phyloP scores from a whole-genome alignment of 73 alveolate species.

The Tetrahymena malaccensis region DNA sequence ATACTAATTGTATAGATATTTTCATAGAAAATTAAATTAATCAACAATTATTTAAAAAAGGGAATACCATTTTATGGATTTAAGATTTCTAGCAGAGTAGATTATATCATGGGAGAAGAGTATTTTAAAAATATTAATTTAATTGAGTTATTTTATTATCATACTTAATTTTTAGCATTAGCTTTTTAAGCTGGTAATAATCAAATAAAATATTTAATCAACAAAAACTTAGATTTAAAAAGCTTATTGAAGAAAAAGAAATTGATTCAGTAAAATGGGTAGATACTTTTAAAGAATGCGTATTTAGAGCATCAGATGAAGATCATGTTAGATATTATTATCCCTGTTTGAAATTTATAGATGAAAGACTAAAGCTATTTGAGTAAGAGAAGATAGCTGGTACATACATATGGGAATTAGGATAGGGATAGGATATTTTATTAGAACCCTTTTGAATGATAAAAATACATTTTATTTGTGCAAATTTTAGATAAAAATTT shows the following conservation, averaged over 20 bases:
- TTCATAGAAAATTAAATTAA: background rate
- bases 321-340: background rate
- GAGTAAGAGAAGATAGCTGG: background rate
- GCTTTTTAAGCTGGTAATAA: too few relatives aligned
- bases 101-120: background rate
- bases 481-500: background rate
- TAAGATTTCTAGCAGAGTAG: background rate
- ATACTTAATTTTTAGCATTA: too few relatives aligned
- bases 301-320: background rate
- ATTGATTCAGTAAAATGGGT: background rate
- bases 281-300: background rate
- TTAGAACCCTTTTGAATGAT: background rate
- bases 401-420: background rate
- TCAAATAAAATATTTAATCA: background rate
- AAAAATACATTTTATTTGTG: background rate
- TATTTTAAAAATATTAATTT: background rate
- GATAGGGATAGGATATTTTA: background rate
- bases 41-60: background rate
- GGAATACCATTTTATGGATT: background rate
- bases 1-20: background rate
- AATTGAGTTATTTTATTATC: too few relatives aligned
- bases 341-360: background rate
- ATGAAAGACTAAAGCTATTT: background rate
- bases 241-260: background rate
- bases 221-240: background rate